Base-by-base conservation (phyloP, 169 alveolate genomes). In the Cryptosporidium muris region DNA sequence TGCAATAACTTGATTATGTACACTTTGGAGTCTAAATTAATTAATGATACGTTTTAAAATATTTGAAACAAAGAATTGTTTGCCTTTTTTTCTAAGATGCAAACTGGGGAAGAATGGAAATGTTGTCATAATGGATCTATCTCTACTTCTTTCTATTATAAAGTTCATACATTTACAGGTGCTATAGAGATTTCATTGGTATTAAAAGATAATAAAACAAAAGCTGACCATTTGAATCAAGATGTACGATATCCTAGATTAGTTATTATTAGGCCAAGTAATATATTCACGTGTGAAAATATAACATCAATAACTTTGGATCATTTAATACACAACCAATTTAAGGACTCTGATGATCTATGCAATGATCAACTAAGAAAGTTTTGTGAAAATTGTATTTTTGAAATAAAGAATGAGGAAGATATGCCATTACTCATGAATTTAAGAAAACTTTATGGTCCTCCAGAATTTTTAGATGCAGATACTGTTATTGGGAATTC, bases 51-150 rank as follows among this genome's bases (percentile, higher is more conserved):
- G 0, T 25, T 0, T 25, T 25, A 25, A 25, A 25, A 25, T 25
- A 25, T 25, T 25, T 25, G 25, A 25, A 25, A 25, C 25, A 25
- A 25, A 25, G 25, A n/a, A n/a, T n/a, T 25, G 25, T 25, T 25
- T 25, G 25, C 25, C 25, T 25, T 25, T 25, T 25, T 25, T 25
- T 25, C 25, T 25, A 25, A 25, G 25, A 25, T 25, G 25, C 25
- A 25, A 25, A 25, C 25, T 25, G 0, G 25, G 56, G 80, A 42
- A 6, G 48, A 38, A 36, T 74, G 85, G 85, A 58, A 60, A 60
- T 74, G 85, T 58, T 36, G 54, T 51, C 85, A 74, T 60, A 74
- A 60, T 48, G 85, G 85, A 37, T 54, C 42, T 25, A 58, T 66
- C 37, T 74, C 85, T 34, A 43, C 42, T n/a, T 66, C 54, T 66